phyloP scores from a whole-genome alignment of 2,329 filamentous ascomycete species.

The Remersonia thermophila region DNA sequence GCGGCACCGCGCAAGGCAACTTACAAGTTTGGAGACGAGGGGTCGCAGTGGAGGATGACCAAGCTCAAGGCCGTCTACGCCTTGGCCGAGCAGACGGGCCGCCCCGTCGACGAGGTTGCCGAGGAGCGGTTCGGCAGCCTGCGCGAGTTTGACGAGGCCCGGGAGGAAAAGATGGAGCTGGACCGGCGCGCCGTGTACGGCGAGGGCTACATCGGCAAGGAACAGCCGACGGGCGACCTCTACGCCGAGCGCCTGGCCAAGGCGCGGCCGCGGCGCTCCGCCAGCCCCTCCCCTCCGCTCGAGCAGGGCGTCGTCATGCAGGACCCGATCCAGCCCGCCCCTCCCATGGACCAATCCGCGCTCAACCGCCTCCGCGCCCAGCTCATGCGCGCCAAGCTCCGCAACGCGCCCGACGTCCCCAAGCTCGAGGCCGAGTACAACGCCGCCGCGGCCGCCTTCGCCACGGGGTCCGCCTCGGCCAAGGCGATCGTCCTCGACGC shows the following conservation, averaged over 20 bases:
- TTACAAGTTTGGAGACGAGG: conserved; percentile 81
- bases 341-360: conserved; percentile 59
- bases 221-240: conserved; percentile 78
- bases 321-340: conserved; percentile 33
- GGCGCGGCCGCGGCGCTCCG: conserved; percentile 26
- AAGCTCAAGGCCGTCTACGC: conserved; percentile 80
- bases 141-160: conserved; percentile 77
- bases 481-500: conserved; percentile 69
- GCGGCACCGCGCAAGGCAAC: conserved; percentile 49
- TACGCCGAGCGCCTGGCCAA: conserved; percentile 63
- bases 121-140: conserved; percentile 70
- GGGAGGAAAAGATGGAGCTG: conserved; percentile 85
- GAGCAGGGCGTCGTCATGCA: conserved; percentile 48
- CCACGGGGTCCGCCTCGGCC: conserved; percentile 27
- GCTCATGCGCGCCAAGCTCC: conserved; percentile 90
- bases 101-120: conserved; percentile 70
- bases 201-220: conserved; percentile 68
- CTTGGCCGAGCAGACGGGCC: conserved; percentile 60
- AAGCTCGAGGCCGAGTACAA: conserved; percentile 78
- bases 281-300: conserved; percentile 13
- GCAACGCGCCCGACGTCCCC: conserved; percentile 59
- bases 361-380: conserved; percentile 86
- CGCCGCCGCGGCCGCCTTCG: conserved; percentile 51
- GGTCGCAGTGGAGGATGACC: conserved; percentile 93
- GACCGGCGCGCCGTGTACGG: conserved; percentile 77